Base-by-base conservation (phyloP, 345 rosid genomes). In the Rhizophora apiculata region DNA sequence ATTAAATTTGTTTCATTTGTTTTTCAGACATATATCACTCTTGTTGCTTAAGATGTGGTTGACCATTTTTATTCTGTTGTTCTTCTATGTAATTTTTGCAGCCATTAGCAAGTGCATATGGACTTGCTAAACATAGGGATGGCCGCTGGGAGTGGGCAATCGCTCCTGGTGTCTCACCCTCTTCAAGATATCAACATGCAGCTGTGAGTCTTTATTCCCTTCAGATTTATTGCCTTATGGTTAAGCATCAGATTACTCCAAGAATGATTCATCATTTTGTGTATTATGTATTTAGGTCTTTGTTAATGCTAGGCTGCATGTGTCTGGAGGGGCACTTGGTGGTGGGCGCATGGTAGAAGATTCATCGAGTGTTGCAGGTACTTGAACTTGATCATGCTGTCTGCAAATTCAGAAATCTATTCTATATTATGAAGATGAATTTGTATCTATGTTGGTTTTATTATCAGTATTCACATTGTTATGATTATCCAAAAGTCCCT, bases 101-200 rank as follows among this genome's bases (percentile, higher is more conserved):
- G 99, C 99, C 99, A 48, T 78, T 92, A 68, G 88, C 99, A 29
- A 92, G 96, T 79, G 99, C 99, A 55, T 95, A 95, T 83, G 99
- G 98, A 72, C 97, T 95, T 80, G 99, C 99, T 48, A 95, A 92
- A 82, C 99, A 95, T 69, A 88, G 97, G 80, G 99, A 95, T 83
- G 99, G 99, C 58, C 99, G 99, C 67, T 95, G 99, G 99, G 99
- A 95, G 79, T 95, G 99, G 99, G 99, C 99, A 64, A 95, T 95
- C 67, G 99, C 98, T 74, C 99, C 99, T 62, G 98, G 99, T 70
- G 97, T 95, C 26, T 92, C 99, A 22, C 99, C 98, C 56, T 95
- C 99, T 63, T 79, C 98, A 67, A 90, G 99, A 95, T 95, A 95
- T 81, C 99, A 95, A 74, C 99, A 95, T 82, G 99, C 99, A 80